phyloP scores from a whole-genome alignment of 805 yeast genomes.

The Yarrowia phangngaensis region DNA sequence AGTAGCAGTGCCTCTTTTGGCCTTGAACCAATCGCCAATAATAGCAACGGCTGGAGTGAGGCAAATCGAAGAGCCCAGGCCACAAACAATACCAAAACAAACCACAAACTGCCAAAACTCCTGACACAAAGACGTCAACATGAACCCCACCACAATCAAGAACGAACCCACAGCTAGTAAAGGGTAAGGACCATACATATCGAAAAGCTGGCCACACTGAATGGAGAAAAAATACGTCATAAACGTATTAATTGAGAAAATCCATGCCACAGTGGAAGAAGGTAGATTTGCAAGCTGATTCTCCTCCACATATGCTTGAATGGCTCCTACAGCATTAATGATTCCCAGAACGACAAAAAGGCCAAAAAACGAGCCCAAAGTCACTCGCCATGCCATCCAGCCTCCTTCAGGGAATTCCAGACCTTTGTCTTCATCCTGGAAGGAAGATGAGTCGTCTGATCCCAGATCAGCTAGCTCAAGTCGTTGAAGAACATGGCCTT shows the following conservation, averaged over 20 bases:
- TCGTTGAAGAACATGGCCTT: slow-evolving; percentile 15
- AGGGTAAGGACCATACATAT: slow-evolving; percentile 50
- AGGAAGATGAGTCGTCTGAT: neutral
- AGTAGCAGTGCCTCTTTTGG: slow-evolving; percentile 55
- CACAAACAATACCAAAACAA: slow-evolving; percentile 54
- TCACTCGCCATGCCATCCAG: slow-evolving; percentile 50
- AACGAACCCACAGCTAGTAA: slow-evolving; percentile 48
- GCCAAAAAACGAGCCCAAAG: slow-evolving; percentile 58
- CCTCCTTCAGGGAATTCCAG: slow-evolving; percentile 55
- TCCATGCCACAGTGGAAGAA: slow-evolving; percentile 57
- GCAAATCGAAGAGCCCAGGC: slow-evolving; percentile 57
- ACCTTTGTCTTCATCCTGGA: slow-evolving; percentile 24
- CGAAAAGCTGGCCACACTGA: slow-evolving; percentile 58
- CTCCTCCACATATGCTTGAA: slow-evolving; percentile 55
- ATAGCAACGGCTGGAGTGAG: slow-evolving; percentile 60
- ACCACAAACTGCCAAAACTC: slow-evolving; percentile 58
- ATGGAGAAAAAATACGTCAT: slow-evolving; percentile 49
- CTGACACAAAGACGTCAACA: slow-evolving; percentile 55
- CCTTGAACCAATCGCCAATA: slow-evolving; percentile 62
- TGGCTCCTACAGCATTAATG: slow-evolving; percentile 57
- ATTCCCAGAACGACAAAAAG: slow-evolving; percentile 53
- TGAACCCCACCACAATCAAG: slow-evolving; percentile 50
- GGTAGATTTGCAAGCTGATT: slow-evolving; percentile 50
- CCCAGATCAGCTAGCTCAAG: slow-evolving; percentile 1
- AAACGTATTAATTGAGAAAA: slow-evolving; percentile 55